Evolutionary conservation across 257 asterid genomes (phyloP), one percentile per base, ranked within the genome.

Genomic region (Oldenlandia corymbosa): DNA sequence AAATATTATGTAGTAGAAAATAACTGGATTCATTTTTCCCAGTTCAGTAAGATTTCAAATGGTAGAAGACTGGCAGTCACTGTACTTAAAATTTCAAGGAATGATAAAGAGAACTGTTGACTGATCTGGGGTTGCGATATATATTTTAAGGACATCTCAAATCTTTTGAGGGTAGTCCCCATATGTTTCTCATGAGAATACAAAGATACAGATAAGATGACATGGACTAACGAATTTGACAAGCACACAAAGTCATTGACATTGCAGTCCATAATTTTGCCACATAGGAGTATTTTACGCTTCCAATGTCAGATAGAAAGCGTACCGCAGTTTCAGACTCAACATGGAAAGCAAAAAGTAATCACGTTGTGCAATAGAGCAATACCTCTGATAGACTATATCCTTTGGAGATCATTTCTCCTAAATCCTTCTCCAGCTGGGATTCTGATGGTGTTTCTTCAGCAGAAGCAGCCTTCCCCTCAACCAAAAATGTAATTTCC

Each of bases 401-500:
- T 51, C 97, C 96, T 77, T 81, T 72, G 13, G 94, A 80, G 41
- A 87, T 81, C 73, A 93, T 67, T 71, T 80, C 84, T 46, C 80
- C 69, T 80, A 93, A 75, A 68, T 90, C 94, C 62, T 76, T 73
- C 72, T 84, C 97, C 62, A 93, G 81, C 82, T 93, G 79, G 27
- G 90, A 83, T 58, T 87, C 96, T 0, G 95, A 68, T 34, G 84
- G 86, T 49, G 75, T 48, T 76, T 85, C 86, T 41, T 71, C 92
- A 52, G 58, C 75, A 36, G 68, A 60, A 49, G 57, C 62, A 11
- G 71, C 11, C 68, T 76, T 78, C 54, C 97, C 97, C 80, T 90
- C 95, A 53, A 93, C 74, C 76, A 93, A 73, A 59, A 93, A 73
- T n/a, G 95, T 93, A 60, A 90, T 90, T 81, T 93, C 97, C 53